Percentiles rank a stretch among this genome's conserved stretches.
Conservation (phyloP, 257 asterid species). For the Jacaranda mimosifolia region DNA sequence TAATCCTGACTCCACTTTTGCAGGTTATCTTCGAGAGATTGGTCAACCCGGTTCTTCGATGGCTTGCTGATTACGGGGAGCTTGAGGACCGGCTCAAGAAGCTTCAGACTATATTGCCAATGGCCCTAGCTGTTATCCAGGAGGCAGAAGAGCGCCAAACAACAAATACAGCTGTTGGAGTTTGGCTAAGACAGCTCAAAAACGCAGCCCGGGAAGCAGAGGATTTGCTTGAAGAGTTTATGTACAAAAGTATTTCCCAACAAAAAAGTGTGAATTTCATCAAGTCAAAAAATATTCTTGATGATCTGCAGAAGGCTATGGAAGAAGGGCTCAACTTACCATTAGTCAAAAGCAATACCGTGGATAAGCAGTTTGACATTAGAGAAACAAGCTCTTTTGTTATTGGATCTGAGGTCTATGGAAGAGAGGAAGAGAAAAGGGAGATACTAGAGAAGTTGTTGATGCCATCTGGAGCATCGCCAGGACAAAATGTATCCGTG, state of each 20-base stretch:
- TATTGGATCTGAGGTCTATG: slow-evolving; percentile 31
- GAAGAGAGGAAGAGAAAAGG: slow-evolving; percentile 35
- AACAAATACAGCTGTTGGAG: slow-evolving; percentile 15
- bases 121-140: slow-evolving; percentile 33
- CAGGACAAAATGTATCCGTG: slow-evolving; percentile 5
- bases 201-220: slow-evolving; percentile 30
- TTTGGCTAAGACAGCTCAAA: slow-evolving; percentile 33
- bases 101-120: slow-evolving; percentile 20
- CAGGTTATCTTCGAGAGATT: slow-evolving; percentile 40
- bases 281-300: slow-evolving; percentile 13
- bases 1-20: slow-evolving; percentile 30
- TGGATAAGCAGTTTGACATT: slow-evolving; percentile 1
- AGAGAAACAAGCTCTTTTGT: slow-evolving; percentile 40
- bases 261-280: slow-evolving; percentile 2
- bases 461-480: slow-evolving; percentile 5
- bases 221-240: slow-evolving; percentile 35
- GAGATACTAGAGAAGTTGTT: slow-evolving; percentile 17
- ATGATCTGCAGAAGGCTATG: slow-evolving; percentile 24
- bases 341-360: slow-evolving; percentile 4
- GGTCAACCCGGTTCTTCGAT: slow-evolving; percentile 29
- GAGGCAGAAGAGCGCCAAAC: slow-evolving; percentile 37
- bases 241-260: background rate
- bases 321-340: slow-evolving; percentile 30
- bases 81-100: slow-evolving; percentile 28
- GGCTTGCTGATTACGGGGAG: slow-evolving; percentile 18